Evolutionary conservation across 2,329 filamentous ascomycete genomes (phyloP), one percentile per base, ranked within the genome.

Genomic region (Epichloe glyceriae): DNA sequence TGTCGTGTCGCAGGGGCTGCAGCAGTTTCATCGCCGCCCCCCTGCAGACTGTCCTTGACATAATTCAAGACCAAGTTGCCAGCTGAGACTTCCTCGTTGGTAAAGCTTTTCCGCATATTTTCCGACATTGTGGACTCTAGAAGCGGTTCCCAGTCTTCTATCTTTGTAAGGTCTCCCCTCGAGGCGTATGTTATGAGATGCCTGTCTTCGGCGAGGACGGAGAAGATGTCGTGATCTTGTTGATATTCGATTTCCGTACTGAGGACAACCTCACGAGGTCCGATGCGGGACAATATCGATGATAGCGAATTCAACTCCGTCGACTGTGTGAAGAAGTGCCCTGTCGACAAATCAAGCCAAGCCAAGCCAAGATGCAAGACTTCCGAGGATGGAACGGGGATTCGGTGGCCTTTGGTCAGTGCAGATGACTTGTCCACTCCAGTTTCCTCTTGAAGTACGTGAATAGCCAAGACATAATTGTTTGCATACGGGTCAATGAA

Each of bases 401-500:
- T 47, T 50, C 19, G 19, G 22, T 43, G 12, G 37, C 40, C 41
- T 17, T 44, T 5, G 8, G 11, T 22, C 4, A 7, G 30, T 15
- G 20, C 22, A 33, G 37, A 5, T 5, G 34, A 12, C 7, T 11
- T 5, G 7, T 35, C 34, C 1, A 7, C 3, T n/a, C n/a, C 11
- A 12, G 12, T 7, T 3, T 14, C 17, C 5, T 19, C 38, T 50
- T 52, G 51, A 46, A 50, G 54, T 30, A 85, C 64, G 61, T 94
- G 80, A 46, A 97, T 78, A 38, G 87, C 84, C 64, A 97, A 78
- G 35, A 97, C 75, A 65, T 91, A 98, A 64, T 96, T 97, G 67
- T 93, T 96, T 60, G 87, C 82, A 63, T 86, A 91, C 1, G 89
- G 88, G 63, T 97, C 88, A 74, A 98, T 89, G 66, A 97, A 98